Conservation (phyloP, 768 basidiomycete species). For the Auricularia cornea region DNA sequence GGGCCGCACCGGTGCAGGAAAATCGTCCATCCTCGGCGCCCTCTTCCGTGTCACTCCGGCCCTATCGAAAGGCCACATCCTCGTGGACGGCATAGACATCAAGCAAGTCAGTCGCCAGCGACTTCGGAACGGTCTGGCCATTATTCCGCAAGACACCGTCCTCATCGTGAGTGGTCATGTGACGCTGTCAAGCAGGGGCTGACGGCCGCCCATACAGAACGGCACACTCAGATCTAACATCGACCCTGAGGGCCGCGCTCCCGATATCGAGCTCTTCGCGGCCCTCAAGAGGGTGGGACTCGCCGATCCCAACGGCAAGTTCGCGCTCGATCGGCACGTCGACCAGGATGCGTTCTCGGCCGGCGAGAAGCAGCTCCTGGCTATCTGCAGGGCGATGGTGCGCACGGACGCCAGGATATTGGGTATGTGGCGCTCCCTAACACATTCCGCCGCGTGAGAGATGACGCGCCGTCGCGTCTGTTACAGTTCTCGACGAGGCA, state of each 20-base stretch:
- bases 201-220: not conserved
- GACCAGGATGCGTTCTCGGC: conserved; percentile 61
- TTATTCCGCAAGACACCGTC: conserved; percentile 62
- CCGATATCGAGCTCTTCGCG: conserved; percentile 55
- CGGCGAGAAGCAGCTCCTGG: conserved; percentile 58
- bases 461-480: not conserved
- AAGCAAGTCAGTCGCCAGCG: conserved; percentile 44
- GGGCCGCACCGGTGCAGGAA: conserved; percentile 40
- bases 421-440: conserved; percentile 33
- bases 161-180: conserved; percentile 33
- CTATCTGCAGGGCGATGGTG: conserved; percentile 52
- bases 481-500: conserved; percentile 41
- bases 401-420: conserved; percentile 49
- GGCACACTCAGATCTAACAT: not conserved
- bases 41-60: conserved; percentile 60
- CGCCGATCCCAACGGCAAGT: conserved; percentile 45
- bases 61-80: conserved; percentile 46
- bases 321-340: conserved; percentile 52
- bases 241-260: not conserved
- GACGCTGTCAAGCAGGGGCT: conserved; percentile 10
- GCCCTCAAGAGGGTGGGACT: conserved; percentile 47
- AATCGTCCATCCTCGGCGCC: conserved; percentile 41
- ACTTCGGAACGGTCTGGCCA: conserved; percentile 45
- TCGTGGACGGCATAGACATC: conserved; percentile 50
- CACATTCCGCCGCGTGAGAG: not conserved